Conservation (phyloP, 2,329 filamentous ascomycete species). For the Claviceps pusilla region DNA sequence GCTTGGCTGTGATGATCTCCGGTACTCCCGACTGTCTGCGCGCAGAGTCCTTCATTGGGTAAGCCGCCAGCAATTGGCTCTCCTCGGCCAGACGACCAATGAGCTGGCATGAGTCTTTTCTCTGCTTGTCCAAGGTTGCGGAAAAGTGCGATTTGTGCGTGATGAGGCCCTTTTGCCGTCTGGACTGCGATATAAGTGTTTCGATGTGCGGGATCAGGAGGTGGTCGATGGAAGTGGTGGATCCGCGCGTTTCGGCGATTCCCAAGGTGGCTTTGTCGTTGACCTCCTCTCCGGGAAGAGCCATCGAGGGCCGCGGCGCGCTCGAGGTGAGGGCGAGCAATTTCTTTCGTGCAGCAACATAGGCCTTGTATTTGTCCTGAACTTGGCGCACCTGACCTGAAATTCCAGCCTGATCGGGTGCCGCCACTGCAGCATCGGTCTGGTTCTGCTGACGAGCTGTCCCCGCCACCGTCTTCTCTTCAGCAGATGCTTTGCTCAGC, state of each 20-base stretch:
- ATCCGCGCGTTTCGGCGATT: constrained; percentile 6
- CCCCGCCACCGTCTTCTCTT: constrained; percentile 19
- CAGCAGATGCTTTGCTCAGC: constrained; percentile 34
- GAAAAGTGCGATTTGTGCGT: constrained; percentile 44
- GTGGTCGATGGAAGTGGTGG: constrained; percentile 17
- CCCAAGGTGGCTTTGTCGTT: constrained; percentile 1
- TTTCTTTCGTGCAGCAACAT: constrained; percentile 33
- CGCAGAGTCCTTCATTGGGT: constrained; percentile 26
- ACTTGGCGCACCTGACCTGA: constrained; percentile 30
- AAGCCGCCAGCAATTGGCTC: constrained; percentile 42
- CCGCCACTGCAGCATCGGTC: constrained; percentile 8
- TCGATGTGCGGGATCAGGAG: constrained; percentile 43
- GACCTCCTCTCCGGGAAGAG: neutral
- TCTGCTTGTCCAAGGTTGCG: constrained; percentile 32
- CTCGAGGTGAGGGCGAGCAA: constrained; percentile 29
- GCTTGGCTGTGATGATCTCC: constrained; percentile 24
- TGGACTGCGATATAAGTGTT: constrained; percentile 35
- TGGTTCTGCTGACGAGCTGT: constrained; percentile 12
- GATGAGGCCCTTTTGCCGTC: constrained; percentile 41
- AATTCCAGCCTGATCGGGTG: constrained; percentile 16
- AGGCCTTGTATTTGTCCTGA: constrained; percentile 37
- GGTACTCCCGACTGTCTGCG: constrained; percentile 26
- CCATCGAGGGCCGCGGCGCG: constrained; percentile 14
- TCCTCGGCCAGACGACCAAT: constrained; percentile 44
- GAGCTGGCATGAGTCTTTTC: constrained; percentile 32